Conservation (phyloP, 768 basidiomycete species). For the Mycena floridula region DNA sequence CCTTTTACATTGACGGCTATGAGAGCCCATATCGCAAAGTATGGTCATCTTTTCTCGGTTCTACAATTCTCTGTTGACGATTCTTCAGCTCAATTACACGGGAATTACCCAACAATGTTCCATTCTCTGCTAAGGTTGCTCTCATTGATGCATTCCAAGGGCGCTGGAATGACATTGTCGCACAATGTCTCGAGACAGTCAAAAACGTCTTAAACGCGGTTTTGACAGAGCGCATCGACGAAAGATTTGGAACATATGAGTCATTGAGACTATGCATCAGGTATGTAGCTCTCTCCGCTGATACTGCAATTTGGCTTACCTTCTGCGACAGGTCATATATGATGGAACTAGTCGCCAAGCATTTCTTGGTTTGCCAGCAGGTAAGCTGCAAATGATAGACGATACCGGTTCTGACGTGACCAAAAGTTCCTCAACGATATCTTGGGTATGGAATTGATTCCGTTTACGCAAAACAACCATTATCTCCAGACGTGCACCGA, state of each 20-base stretch:
- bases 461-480: constrained; percentile 38
- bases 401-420: too few relatives aligned
- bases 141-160: constrained; percentile 18
- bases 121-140: constrained; percentile 19
- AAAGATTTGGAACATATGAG: constrained; percentile 31
- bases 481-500: constrained; percentile 27
- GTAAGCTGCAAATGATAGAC: constrained; percentile 22
- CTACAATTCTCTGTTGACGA: neutral
- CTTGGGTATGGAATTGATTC: constrained; percentile 28
- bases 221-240: constrained; percentile 8
- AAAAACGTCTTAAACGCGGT: constrained; percentile 13
- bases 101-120: constrained; percentile 24
- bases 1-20: constrained; percentile 25
- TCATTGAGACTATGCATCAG: constrained; percentile 20
- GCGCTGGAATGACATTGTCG: constrained; percentile 14
- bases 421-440: too few relatives aligned
- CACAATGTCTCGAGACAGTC: constrained; percentile 5
- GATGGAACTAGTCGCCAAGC: constrained; percentile 15
- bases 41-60: constrained; percentile 6
- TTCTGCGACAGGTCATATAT: constrained; percentile 11
- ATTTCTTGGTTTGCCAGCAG: constrained; percentile 11
- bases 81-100: constrained; percentile 7
- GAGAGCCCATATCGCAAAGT: constrained; percentile 25
- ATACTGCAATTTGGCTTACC: neutral
- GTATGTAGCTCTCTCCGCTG: constrained; percentile 16